A percentile compares a stretch with the other conserved stretches of the same genome.
These are phyloP conservation scores for Boletus rubropictus DNA, from an alignment of 768 basidiomycete species.

Conservation along the genomic window DNA sequence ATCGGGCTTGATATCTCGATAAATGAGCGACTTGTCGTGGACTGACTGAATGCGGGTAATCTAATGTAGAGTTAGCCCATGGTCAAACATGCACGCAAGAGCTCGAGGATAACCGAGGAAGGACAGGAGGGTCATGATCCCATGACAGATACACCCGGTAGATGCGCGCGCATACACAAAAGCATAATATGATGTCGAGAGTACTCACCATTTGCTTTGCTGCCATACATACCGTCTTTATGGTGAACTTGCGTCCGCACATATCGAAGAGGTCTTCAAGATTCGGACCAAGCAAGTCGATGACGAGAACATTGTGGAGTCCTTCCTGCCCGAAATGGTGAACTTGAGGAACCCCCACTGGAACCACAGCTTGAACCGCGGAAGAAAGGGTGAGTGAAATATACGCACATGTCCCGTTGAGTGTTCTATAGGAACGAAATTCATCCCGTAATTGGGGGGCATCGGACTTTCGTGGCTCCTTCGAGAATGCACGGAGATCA, in stretches of 20 bases:
- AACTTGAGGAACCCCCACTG: constrained; percentile 95
- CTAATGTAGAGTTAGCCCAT: constrained; percentile 38
- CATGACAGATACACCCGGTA: background rate
- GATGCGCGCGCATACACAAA: background rate
- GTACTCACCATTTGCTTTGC: constrained; percentile 93
- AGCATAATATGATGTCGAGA: background rate
- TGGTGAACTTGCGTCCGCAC: constrained; percentile 95
- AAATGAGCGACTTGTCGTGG: constrained; percentile 97
- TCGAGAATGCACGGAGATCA: constrained; percentile 16
- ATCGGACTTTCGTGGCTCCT: constrained; percentile 96
- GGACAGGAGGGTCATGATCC: background rate
- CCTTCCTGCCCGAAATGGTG: constrained; percentile 99
- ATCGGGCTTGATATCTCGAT: constrained; percentile 98
- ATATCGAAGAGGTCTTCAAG: constrained; percentile 98
- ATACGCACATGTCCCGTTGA: constrained; percentile 79
- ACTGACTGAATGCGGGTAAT: constrained; percentile 94
- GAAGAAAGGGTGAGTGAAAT: constrained; percentile 4
- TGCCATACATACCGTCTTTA: constrained; percentile 98
- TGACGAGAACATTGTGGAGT: constrained; percentile 90
- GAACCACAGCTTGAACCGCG: constrained; percentile 11
- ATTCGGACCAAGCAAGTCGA: constrained; percentile 95
- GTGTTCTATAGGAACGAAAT: constrained; percentile 93
- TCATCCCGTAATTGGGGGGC: constrained; percentile 97
- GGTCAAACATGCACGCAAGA: background rate
- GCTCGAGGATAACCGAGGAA: constrained; percentile 6